Base-by-base conservation (phyloP, 2,329 filamentous ascomycete genomes). In the Coniochaeta ligniaria region DNA sequence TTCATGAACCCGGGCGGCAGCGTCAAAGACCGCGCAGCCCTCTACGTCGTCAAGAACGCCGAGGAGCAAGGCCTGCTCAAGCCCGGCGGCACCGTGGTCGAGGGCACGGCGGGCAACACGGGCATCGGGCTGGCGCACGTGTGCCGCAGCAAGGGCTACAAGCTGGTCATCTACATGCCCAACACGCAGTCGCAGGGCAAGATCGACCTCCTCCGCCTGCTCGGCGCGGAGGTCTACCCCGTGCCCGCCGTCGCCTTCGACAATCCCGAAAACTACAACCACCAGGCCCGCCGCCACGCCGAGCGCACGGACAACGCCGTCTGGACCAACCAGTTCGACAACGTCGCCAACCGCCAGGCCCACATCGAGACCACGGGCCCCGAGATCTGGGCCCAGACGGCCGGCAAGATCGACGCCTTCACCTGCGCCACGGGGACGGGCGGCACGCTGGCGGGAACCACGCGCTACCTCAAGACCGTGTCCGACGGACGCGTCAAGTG, bases 281-380 rank as follows among this genome's bases (percentile, higher is more conserved):
- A 98, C 77, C 94, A 96, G 80, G 95, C 95, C 5, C 84, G 83
- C 62, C 81, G 94, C 47, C 94, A 98, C 75, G 95, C 95, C n/a
- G 92, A 95, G 73, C 75, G 81, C 2, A 77, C 96, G 57, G 88
- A 91, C 17, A 95, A 95, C 69, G 92, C 94, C 9, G 93, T 98
- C 16, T 99, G 95, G 95, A 99, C 95, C 52, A 96, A 99, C 76
- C 95, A 99, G 78, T 99, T 99, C 77, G 95, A 99, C 74, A 99
- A 99, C 79, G 87, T 83, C 59, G 95, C 95, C 59, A 99, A 99
- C 76, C 84, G 95, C 59, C 87, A 90, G 70, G 95, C 95, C 56
- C 95, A 99, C 73, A 89, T 98, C 67, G 94, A 97, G 80, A 98
- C 94, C 1, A 99, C 95, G 0, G 95, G 95, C 0, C 95, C 95